Conservation (phyloP, 768 basidiomycete genomes). For the Scleroderma citrinum region DNA sequence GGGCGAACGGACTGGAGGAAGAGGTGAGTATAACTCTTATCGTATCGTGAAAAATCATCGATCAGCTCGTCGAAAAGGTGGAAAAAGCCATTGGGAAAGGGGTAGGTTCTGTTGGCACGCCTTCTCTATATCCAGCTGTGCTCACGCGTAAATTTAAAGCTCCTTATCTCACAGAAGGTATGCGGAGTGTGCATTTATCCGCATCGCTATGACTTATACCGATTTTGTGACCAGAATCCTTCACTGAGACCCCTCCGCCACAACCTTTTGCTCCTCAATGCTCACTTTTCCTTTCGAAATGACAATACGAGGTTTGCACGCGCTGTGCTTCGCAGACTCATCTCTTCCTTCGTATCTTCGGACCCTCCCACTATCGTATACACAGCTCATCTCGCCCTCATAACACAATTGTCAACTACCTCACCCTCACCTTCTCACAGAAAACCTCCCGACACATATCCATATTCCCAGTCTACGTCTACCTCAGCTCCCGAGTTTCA, state of each 20-base stretch:
- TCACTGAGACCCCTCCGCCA: conserved; percentile 55
- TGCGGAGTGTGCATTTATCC: conserved; percentile 9
- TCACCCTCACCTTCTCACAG: too few relatives aligned
- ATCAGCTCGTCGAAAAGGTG: too few relatives aligned
- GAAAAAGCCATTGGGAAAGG: too few relatives aligned
- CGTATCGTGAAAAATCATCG: too few relatives aligned
- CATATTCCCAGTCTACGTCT: too few relatives aligned
- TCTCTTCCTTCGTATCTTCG: conserved; percentile 38
- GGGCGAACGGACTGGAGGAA: conserved; percentile 45
- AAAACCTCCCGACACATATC: too few relatives aligned
- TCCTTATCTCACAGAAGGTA: conserved; percentile 57
- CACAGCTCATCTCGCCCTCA: too few relatives aligned
- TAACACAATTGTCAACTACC: too few relatives aligned
- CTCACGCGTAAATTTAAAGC: conserved; percentile 24
- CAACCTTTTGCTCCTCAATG: conserved; percentile 52
- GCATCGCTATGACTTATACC: conserved; percentile 3
- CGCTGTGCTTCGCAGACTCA: conserved; percentile 53
- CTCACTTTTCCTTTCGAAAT: too few relatives aligned
- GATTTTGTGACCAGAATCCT: conserved; percentile 43
- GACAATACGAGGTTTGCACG: too few relatives aligned
- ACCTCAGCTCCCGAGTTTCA: conserved; percentile 20
- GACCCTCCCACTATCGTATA: too few relatives aligned
- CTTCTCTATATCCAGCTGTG: neutral
- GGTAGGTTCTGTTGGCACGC: too few relatives aligned
- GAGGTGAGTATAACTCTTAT: conserved; percentile 52